Evolutionary conservation across 305 asterid genomes (phyloP), one percentile per base, ranked within the genome.

Genomic region (Fraxinus greggii): DNA sequence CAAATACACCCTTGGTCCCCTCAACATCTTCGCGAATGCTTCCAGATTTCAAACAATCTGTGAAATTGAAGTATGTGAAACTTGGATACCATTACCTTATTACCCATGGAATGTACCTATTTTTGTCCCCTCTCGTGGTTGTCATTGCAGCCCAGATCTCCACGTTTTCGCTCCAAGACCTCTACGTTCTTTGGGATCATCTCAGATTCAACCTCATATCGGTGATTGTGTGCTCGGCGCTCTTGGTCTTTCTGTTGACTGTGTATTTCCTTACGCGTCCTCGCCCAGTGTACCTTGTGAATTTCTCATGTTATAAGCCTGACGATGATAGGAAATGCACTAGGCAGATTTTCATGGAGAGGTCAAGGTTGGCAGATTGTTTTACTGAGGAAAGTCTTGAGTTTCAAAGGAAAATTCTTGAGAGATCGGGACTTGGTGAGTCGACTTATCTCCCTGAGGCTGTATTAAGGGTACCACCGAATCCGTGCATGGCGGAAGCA

Each of bases 241-340:
- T 86, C 54, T 74, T 88, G 82, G 89, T 88, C 13, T 86, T 88
- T 77, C 42, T 88, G 29, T 83, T 82, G 0, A 88, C 89, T 17
- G 78, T 84, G 17, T 88, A 86, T 84, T 84, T 84, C 86, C 83
- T 88, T 61, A 86, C 84, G 7, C 90, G 84, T n/a, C 90, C 91
- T 67, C 80, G 81, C 33, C 80, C 88, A 0, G 86, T 88, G 26
- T 88, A 85, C 87, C 91, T 86, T 0, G 82, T 88, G 31, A 80
- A 88, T 56, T 88, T 86, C 88, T 83, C 91, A 0, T 88, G 91
- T 72, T 88, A 88, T 56, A 86, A 87, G 63, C 90, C 91, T 2
- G 82, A 78, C 0, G 84, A 86, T 59, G 88, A 79, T 21, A 79
- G 82, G 81, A 88, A 81, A 40, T 83, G 87, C 80, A 61, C 87